Evolutionary conservation across 257 asterid species (phyloP).

Genomic region (Scutellaria minor): DNA sequence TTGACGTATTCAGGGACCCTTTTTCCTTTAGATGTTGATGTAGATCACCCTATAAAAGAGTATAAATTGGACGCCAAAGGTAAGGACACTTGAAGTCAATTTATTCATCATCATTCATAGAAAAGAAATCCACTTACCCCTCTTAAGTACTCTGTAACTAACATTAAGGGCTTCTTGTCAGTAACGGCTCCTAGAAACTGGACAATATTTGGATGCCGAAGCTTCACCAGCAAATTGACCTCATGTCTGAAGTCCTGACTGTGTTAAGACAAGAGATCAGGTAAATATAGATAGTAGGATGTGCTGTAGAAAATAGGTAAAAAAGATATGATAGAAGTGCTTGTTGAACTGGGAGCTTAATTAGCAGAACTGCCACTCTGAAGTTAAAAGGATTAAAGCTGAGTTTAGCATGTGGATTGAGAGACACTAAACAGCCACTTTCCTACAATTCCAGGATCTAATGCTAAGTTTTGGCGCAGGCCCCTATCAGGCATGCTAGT

Average conservation of each 20-base stretch:
- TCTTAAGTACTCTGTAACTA: conserved; percentile 89
- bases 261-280: conserved; percentile 40
- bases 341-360: conserved; percentile 20
- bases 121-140: conserved; percentile 68
- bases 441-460: conserved; percentile 5
- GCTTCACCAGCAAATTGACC: conserved; percentile 96
- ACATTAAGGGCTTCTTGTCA: conserved; percentile 91
- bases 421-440: not conserved
- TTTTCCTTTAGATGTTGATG: conserved; percentile 95
- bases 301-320: conserved; percentile 25
- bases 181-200: conserved; percentile 99
- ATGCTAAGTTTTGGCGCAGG: conserved; percentile 25
- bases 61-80: conserved; percentile 22
- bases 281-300: conserved; percentile 30
- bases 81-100: conserved; percentile 26
- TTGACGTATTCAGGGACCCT: conserved; percentile 79
- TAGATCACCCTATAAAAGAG: conserved; percentile 79
- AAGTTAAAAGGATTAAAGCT: conserved; percentile 7
- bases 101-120: conserved; percentile 13
- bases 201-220: conserved; percentile 99
- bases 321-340: conserved; percentile 6
- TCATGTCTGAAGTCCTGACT: conserved; percentile 99
- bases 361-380: not conserved
- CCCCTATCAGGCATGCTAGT: conserved; percentile 26
- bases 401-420: conserved; percentile 4